Evolutionary conservation across 306 rosid genomes (phyloP).

Genomic region (Castanea crenata): DNA sequence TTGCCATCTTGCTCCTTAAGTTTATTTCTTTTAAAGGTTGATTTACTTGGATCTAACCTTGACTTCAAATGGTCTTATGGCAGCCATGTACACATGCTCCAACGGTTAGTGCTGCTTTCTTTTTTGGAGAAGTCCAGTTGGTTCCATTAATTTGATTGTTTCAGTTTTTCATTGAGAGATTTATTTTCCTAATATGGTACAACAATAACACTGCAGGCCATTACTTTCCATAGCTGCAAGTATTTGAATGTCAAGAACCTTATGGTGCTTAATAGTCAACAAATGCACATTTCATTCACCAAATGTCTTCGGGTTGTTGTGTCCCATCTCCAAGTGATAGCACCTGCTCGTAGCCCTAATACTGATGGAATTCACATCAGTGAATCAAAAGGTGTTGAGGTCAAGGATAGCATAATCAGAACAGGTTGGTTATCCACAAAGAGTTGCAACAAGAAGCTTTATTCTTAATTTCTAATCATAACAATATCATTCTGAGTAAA

Average conservation of each 20-base stretch:
- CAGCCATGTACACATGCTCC: constrained; percentile 90
- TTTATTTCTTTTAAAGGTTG: constrained; percentile 25
- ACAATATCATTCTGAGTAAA: not conserved
- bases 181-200: constrained; percentile 22
- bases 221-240: constrained; percentile 80
- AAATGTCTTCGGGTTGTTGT: constrained; percentile 64
- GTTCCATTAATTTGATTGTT: constrained; percentile 1
- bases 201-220: constrained; percentile 60
- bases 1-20: constrained; percentile 17
- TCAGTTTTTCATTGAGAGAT: not conserved
- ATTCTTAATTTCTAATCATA: not conserved
- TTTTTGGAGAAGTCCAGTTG: constrained; percentile 7
- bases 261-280: constrained; percentile 68
- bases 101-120: constrained; percentile 56
- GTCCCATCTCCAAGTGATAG: constrained; percentile 59
- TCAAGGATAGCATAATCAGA: constrained; percentile 52
- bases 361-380: constrained; percentile 97
- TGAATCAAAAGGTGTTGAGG: constrained; percentile 47
- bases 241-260: constrained; percentile 55
- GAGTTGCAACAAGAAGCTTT: not conserved
- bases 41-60: constrained; percentile 19
- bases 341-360: constrained; percentile 79
- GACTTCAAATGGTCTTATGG: constrained; percentile 33
- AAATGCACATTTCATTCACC: constrained; percentile 74
- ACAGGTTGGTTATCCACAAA: constrained; percentile 52